A percentile compares a stretch with the other conserved stretches of the same genome.
These are phyloP conservation scores for Phycomyces nitens DNA, from an alignment of 192 early-diverging fungal genomes.

Conservation along the genomic window DNA sequence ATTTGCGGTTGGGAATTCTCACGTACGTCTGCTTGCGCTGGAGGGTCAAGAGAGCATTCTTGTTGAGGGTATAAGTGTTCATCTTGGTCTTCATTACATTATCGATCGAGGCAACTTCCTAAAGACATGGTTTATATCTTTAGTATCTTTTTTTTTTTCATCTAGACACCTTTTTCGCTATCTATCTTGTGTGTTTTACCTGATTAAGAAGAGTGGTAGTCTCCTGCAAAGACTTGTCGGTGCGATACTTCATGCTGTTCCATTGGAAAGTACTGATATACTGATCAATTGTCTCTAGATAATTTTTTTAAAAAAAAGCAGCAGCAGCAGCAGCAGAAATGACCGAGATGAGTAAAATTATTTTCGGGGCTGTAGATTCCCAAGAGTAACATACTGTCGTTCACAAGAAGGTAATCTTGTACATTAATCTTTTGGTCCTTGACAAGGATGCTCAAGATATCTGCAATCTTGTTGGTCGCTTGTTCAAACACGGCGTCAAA, in stretches of 20 bases:
- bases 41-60: conserved; percentile 75
- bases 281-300: conserved; percentile 78
- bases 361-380: no score
- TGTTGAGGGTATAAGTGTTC: conserved; percentile 80
- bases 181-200: conserved; percentile 33
- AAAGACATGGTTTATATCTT: not conserved
- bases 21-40: conserved; percentile 79
- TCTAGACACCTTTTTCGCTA: not conserved
- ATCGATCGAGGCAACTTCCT: conserved; percentile 90
- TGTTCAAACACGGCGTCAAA: conserved; percentile 75
- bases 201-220: conserved; percentile 75
- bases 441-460: conserved; percentile 76
- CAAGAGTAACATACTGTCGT: conserved; percentile 66
- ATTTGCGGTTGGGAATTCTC: not conserved
- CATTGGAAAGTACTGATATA: conserved; percentile 88
- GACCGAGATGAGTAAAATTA: no score
- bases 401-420: conserved; percentile 64
- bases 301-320: conserved; percentile 2
- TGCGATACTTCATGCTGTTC: conserved; percentile 96
- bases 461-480: conserved; percentile 76
- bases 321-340: not conserved
- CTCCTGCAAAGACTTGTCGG: conserved; percentile 88
- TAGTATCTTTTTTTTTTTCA: no score
- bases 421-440: conserved; percentile 47
- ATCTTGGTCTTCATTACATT: conserved; percentile 88